A percentile compares a stretch with the other conserved stretches of the same genome.
phyloP scores from a whole-genome alignment of 257 asterid genomes.

The Hygrophila difformis region DNA sequence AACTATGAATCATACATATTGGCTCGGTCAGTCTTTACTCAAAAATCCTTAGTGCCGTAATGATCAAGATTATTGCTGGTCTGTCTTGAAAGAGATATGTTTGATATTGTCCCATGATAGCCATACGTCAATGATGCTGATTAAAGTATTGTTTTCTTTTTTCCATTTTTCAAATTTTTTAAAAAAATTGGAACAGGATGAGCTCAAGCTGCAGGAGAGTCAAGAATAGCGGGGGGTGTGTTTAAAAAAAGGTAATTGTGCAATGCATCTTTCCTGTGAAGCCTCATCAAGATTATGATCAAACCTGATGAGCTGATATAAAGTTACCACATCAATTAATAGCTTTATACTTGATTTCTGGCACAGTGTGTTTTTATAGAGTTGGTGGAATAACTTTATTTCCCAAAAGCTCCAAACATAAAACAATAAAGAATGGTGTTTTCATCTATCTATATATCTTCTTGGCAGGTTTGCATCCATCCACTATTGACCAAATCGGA shows the following conservation, averaged over 20 bases:
- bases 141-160: slow-evolving; percentile 9
- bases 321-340: neutral
- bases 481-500: slow-evolving; percentile 30
- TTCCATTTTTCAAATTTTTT: no score
- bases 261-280: no score
- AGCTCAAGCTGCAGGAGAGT: no score
- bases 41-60: slow-evolving; percentile 18
- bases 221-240: no score
- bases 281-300: no score
- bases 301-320: slow-evolving; percentile 7
- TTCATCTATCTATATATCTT: slow-evolving; percentile 18
- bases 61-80: slow-evolving; percentile 11
- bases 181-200: no score
- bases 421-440: slow-evolving; percentile 25
- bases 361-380: slow-evolving; percentile 2
- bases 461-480: slow-evolving; percentile 17
- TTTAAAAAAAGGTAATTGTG: no score
- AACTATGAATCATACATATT: slow-evolving; percentile 12
- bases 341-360: slow-evolving; percentile 11
- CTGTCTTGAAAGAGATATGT: neutral
- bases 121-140: neutral
- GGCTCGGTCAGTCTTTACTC: slow-evolving; percentile 27
- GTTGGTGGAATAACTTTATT: slow-evolving; percentile 33
- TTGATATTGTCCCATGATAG: slow-evolving; percentile 5
- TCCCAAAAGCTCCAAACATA: slow-evolving; percentile 25